Conservation (phyloP, 2,329 filamentous ascomycete genomes). For the Juglanconis oblonga region DNA sequence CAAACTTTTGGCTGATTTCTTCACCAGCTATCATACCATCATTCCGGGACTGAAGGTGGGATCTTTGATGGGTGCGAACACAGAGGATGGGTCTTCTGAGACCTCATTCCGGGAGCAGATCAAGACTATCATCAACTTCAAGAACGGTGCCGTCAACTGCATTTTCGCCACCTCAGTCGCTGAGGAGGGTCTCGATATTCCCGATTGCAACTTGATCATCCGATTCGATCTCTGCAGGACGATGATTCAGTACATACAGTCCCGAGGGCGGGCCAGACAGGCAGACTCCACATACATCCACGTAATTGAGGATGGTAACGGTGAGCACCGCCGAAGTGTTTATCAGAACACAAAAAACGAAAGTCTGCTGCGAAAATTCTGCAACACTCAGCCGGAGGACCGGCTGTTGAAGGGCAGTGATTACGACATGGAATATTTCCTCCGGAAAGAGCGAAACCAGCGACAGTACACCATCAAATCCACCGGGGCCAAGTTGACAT, state of each 20-base stretch:
- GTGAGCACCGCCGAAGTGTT: constrained; percentile 53
- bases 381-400: constrained; percentile 69
- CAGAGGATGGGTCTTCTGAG: constrained; percentile 53
- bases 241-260: constrained; percentile 94
- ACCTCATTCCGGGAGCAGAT: constrained; percentile 74
- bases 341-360: constrained; percentile 61
- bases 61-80: constrained; percentile 52
- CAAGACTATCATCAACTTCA: constrained; percentile 65
- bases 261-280: constrained; percentile 80
- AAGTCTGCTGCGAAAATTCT: constrained; percentile 69
- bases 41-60: constrained; percentile 59
- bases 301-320: constrained; percentile 75
- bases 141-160: constrained; percentile 57
- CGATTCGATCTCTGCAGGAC: constrained; percentile 86
- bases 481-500: constrained; percentile 77
- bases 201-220: constrained; percentile 64
- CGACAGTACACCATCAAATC: constrained; percentile 57
- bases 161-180: constrained; percentile 65
- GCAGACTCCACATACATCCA: constrained; percentile 75
- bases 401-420: constrained; percentile 63
- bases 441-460: constrained; percentile 47
- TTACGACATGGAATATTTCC: constrained; percentile 52
- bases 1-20: constrained; percentile 66
- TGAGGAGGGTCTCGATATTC: constrained; percentile 67
- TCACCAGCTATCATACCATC: constrained; percentile 50